Evolutionary conservation across 345 rosid genomes (phyloP), one percentile per base, ranked within the genome.

Genomic region (Salix brachista): DNA sequence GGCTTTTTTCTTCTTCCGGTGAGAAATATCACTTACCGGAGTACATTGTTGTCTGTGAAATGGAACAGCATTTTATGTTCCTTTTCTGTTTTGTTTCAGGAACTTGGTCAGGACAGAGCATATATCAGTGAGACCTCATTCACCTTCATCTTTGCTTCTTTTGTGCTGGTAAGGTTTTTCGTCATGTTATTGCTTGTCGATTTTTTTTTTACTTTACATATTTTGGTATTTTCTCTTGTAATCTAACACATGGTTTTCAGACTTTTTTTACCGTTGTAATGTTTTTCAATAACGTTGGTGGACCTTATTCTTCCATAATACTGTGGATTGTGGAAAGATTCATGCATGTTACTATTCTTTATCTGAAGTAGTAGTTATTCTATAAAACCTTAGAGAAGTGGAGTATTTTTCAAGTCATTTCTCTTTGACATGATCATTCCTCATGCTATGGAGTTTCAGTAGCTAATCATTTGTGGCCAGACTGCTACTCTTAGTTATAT

Each of bases 1-100:
- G 83, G 83, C 28, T 81, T 72, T 69, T 67, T 50, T 37, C 56
- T 81, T 36, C 83, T 77, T 76, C 83, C 83, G 65, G 83, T 77
- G 69, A 16, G 80, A 60, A 26, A 46, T 14, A 46, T 46, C 52
- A 46, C 17, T 46, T 46, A 1, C 14, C 52, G 18, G 52, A 14
- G 14, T 46, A 46, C 75, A 39, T 37, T 8, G 14, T 70, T 72
- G 67, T 37, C 37, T 4, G 50, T 36, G 25, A 14, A 37, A n/a
- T 28, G 37, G 67, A 26, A 39, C 30, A 25, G 60, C 28, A 8
- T 34, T 66, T 42, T 32, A 25, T 4, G 48, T 71, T 36, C 42
- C n/a, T 48, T 69, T 36, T 56, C 18, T 36, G 73, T 69, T 26
- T 66, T 48, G 23, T 74, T 36, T 34, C 80, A 81, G 83, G 83